Conservation (phyloP, 2,329 filamentous ascomycete genomes). For the Exophiala spinifera region DNA sequence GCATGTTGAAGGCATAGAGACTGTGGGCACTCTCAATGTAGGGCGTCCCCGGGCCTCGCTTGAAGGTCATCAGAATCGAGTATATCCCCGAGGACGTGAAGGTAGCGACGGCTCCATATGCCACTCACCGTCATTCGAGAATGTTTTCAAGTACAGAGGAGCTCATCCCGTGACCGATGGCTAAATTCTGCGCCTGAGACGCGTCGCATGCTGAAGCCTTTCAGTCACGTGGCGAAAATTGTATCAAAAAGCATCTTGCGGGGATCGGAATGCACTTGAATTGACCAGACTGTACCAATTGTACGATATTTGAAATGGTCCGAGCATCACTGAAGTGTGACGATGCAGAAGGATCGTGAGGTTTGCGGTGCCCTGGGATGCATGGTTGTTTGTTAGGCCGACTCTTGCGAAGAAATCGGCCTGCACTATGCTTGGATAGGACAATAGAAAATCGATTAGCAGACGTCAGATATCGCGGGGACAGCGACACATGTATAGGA, state of each 20-base stretch:
- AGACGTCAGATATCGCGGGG: too few species aligned
- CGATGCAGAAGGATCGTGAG: slow-evolving; percentile 13
- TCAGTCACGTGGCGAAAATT: slow-evolving; percentile 44
- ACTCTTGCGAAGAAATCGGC: neutral
- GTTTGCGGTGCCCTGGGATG: neutral
- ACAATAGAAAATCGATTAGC: too few species aligned
- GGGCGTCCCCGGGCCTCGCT: slow-evolving; percentile 9
- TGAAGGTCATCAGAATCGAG: slow-evolving; percentile 40
- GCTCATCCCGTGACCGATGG: slow-evolving; percentile 53
- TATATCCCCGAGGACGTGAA: slow-evolving; percentile 45
- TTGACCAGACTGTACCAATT: slow-evolving; percentile 28
- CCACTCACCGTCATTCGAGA: slow-evolving; percentile 39
- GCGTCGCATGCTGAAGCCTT: slow-evolving; percentile 43
- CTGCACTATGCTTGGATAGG: too few species aligned
- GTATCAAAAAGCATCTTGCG: slow-evolving; percentile 43
- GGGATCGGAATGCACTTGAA: slow-evolving; percentile 43
- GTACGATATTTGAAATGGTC: slow-evolving; percentile 13
- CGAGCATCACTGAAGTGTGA: slow-evolving; percentile 11
- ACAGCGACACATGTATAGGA: too few species aligned
- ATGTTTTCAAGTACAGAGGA: slow-evolving; percentile 42
- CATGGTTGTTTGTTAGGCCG: neutral
- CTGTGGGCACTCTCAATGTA: slow-evolving; percentile 9
- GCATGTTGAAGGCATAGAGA: slow-evolving; percentile 3
- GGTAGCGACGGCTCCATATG: slow-evolving; percentile 39
- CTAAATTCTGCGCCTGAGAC: slow-evolving; percentile 37